Percentiles rank a stretch among this genome's conserved stretches.
Evolutionary conservation across 495 filamentous ascomycete genomes (phyloP).

Genomic region (Penicillium argentinense): DNA sequence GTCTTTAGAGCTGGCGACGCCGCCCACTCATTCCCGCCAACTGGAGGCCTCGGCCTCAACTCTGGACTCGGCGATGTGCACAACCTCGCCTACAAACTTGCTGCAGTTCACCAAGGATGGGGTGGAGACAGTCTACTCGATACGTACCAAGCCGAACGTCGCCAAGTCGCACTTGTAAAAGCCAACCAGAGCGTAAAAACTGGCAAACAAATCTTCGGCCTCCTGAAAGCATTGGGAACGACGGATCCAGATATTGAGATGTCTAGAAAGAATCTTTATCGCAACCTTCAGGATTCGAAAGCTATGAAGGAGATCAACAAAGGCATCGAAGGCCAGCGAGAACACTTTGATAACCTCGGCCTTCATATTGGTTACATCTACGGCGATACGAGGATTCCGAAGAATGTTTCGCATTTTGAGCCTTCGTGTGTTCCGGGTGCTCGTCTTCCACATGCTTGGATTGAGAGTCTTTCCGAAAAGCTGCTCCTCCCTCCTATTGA

Average conservation of each 20-base stretch:
- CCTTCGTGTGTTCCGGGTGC: slow-evolving; percentile 25
- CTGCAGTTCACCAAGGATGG: slow-evolving; percentile 27
- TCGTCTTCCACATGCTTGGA: slow-evolving; percentile 36
- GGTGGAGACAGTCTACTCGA: slow-evolving; percentile 17
- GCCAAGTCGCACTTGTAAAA: slow-evolving; percentile 34
- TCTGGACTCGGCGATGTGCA: slow-evolving; percentile 35
- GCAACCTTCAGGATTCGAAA: slow-evolving; percentile 23
- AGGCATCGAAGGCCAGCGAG: slow-evolving; percentile 33
- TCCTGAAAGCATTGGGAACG: slow-evolving; percentile 33
- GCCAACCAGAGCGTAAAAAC: slow-evolving; percentile 38
- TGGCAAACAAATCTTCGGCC: slow-evolving; percentile 31
- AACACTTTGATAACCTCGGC: slow-evolving; percentile 39
- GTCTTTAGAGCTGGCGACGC: slow-evolving; percentile 51
- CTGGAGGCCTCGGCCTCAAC: slow-evolving; percentile 37
- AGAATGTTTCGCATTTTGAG: slow-evolving; percentile 23
- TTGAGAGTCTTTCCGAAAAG: slow-evolving; percentile 3
- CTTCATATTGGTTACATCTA: slow-evolving; percentile 40
- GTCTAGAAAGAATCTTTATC: slow-evolving; percentile 27
- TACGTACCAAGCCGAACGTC: slow-evolving; percentile 30
- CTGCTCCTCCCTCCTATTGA: slow-evolving; percentile 22
- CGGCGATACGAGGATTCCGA: slow-evolving; percentile 25
- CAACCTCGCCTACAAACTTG: slow-evolving; percentile 37
- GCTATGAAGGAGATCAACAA: slow-evolving; percentile 20
- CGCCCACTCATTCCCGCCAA: slow-evolving; percentile 36
- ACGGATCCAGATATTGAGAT: slow-evolving; percentile 21